A percentile compares a stretch with the other conserved stretches of the same genome.
Evolutionary conservation across 345 rosid species (phyloP).

Genomic region (Linum usitatissimum): DNA sequence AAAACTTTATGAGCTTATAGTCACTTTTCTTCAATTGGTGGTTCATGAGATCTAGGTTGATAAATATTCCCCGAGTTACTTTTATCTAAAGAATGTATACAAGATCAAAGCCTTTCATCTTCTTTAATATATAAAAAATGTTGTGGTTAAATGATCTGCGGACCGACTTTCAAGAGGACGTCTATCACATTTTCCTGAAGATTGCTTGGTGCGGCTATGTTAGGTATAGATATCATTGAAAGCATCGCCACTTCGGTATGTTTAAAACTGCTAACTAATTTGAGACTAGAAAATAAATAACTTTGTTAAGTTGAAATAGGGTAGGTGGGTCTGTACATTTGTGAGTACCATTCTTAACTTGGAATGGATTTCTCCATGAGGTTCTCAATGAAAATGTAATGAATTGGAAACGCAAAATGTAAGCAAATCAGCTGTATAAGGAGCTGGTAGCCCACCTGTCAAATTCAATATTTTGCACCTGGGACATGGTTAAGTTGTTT

Average conservation of each 20-base stretch:
- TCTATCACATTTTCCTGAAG: too few relatives aligned
- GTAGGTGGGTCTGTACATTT: neutral
- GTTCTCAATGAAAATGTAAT: neutral
- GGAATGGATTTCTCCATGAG: neutral
- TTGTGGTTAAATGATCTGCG: too few relatives aligned
- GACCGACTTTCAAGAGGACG: too few relatives aligned
- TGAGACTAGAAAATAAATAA: neutral
- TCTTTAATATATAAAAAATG: too few relatives aligned
- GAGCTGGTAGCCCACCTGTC: constrained; percentile 40
- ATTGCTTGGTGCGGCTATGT: too few relatives aligned
- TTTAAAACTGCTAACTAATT: neutral
- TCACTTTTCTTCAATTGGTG: neutral
- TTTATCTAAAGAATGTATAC: too few relatives aligned
- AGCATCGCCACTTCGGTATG: neutral
- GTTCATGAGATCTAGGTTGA: neutral
- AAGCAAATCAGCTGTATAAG: neutral
- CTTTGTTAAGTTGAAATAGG: neutral
- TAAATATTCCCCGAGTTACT: neutral
- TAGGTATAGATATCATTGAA: too few relatives aligned
- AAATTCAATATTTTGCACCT: constrained; percentile 79
- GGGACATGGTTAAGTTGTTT: constrained; percentile 46
- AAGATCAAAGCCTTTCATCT: too few relatives aligned
- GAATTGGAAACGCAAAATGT: neutral
- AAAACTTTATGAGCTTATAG: neutral
- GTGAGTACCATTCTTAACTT: neutral